phyloP scores from a whole-genome alignment of 2,329 filamentous ascomycete genomes.

The Neonectria ditissima region DNA sequence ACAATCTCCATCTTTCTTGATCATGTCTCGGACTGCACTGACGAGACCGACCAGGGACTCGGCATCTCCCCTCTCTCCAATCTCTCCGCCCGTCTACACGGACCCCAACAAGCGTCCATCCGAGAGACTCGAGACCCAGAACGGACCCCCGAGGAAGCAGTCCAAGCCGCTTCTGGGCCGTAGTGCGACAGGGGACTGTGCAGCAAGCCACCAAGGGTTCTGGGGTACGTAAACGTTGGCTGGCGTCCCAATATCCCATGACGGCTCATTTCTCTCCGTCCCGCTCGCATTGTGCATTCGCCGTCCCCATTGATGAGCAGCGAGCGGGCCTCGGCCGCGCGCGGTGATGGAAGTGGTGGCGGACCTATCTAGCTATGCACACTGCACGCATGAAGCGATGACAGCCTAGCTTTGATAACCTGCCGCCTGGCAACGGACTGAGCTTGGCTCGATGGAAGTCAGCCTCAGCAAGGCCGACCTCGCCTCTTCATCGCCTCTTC shows the following conservation, averaged over 20 bases:
- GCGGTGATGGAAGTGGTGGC: no score
- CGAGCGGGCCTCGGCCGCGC: no score
- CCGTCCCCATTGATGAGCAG: not conserved
- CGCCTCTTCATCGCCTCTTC: constrained; percentile 23
- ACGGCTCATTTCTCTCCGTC: constrained; percentile 21
- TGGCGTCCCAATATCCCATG: constrained; percentile 5
- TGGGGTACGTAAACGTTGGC: constrained; percentile 35
- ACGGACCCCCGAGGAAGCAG: constrained; percentile 23
- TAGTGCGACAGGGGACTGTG: constrained; percentile 30
- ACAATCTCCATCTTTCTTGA: not conserved
- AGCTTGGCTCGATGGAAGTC: constrained; percentile 6
- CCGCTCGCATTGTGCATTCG: constrained; percentile 1
- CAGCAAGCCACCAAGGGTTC: constrained; percentile 38
- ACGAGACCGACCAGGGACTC: not conserved
- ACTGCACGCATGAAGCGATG: not conserved
- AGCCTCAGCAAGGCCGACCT: constrained; percentile 27
- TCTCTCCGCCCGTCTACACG: not conserved
- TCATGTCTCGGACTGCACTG: not conserved
- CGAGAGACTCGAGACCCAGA: constrained; percentile 17
- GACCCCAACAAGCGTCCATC: not conserved
- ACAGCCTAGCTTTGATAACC: not conserved
- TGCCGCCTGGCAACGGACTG: not conserved
- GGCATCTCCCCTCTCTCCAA: constrained; percentile 1
- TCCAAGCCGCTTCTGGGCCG: constrained; percentile 36
- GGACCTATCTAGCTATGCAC: no score